These are phyloP conservation scores for Omphalotus guepiniiformis DNA, from an alignment of 768 basidiomycete genomes.

Conservation along the genomic window DNA sequence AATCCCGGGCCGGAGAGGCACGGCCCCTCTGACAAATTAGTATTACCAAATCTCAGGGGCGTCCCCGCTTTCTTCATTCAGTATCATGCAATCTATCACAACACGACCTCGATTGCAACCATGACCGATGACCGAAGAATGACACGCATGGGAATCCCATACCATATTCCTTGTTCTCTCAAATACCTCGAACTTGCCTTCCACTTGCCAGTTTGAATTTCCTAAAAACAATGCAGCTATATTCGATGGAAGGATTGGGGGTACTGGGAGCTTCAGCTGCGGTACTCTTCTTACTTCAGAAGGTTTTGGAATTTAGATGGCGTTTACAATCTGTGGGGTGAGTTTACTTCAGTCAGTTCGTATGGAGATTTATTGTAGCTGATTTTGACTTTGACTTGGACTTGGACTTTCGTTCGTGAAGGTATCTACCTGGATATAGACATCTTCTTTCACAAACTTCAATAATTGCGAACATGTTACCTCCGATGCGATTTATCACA, in stretches of 20 bases:
- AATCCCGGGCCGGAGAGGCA: too few relatives aligned
- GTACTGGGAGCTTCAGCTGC: background rate
- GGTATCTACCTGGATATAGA: background rate
- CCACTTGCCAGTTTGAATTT: too few relatives aligned
- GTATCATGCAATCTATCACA: too few relatives aligned
- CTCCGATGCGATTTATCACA: background rate
- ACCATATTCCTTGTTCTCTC: too few relatives aligned
- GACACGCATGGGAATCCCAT: too few relatives aligned
- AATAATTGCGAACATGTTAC: slow-evolving; percentile 2
- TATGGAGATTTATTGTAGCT: background rate
- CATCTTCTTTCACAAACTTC: background rate
- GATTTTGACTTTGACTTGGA: background rate
- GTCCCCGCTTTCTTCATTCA: too few relatives aligned
- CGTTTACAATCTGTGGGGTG: background rate
- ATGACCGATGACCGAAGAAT: too few relatives aligned
- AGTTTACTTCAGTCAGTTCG: background rate
- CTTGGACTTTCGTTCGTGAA: background rate
- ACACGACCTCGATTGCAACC: too few relatives aligned
- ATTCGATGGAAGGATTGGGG: background rate
- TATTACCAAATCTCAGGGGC: too few relatives aligned
- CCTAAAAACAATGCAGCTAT: too few relatives aligned
- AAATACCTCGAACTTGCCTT: too few relatives aligned
- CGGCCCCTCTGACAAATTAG: too few relatives aligned
- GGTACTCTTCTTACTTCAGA: background rate
- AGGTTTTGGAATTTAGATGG: slow-evolving; percentile 1